phyloP scores from a whole-genome alignment of 192 early-diverging fungal species.

The Backusella sp. region DNA sequence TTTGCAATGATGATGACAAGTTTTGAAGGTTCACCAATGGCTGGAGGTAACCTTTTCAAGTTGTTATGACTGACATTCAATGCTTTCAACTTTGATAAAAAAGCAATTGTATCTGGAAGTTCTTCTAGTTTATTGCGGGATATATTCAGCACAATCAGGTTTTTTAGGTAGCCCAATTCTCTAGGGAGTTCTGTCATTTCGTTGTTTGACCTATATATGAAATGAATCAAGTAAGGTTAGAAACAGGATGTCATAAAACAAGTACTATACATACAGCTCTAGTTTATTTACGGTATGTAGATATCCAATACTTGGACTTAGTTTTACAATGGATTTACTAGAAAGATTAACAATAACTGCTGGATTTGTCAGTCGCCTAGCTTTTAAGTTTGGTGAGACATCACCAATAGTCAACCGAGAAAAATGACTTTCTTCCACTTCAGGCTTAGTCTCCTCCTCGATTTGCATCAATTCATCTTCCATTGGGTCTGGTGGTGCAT shows the following conservation, averaged over 20 bases:
- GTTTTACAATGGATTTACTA: background rate
- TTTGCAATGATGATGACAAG: conserved; percentile 59
- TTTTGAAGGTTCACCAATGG: conserved; percentile 59
- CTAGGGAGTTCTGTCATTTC: conserved; percentile 10
- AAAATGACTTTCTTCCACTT: background rate
- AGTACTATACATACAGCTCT: background rate
- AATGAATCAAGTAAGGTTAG: background rate
- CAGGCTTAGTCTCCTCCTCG: background rate
- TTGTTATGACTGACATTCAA: conserved; percentile 64
- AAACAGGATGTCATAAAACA: background rate
- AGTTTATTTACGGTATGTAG: background rate
- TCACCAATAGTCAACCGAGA: conserved; percentile 9
- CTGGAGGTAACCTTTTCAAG: conserved; percentile 58
- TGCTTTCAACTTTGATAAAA: conserved; percentile 61
- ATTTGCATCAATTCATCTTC: conserved; percentile 11
- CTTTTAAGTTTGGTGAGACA: background rate
- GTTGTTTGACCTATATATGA: conserved; percentile 13
- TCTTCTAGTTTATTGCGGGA: conserved; percentile 57
- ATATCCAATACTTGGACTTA: conserved; percentile 12
- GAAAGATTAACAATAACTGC: background rate
- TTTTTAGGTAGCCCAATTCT: conserved; percentile 56
- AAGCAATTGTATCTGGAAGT: conserved; percentile 68
- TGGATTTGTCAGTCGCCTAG: background rate
- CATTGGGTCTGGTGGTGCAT: background rate
- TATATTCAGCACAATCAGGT: conserved; percentile 59